A percentile compares a stretch with the other conserved stretches of the same genome.
phyloP scores from a whole-genome alignment of 2,329 filamentous ascomycete species.

The Podosphaera fusca region DNA sequence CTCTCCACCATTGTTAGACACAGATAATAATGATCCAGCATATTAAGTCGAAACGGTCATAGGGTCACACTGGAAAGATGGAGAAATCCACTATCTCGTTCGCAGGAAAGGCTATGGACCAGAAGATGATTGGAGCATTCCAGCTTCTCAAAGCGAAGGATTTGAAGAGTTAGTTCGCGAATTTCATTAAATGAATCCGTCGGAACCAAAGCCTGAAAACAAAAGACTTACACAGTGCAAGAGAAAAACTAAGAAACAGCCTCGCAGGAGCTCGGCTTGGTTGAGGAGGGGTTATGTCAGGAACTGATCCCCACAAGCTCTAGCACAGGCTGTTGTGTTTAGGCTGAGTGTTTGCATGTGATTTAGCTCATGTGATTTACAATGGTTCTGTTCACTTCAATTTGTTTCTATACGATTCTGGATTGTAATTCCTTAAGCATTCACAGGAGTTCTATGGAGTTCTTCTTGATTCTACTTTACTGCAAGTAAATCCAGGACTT shows the following conservation, averaged over 20 bases:
- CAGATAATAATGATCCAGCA: not conserved
- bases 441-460: too few relatives aligned
- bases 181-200: not conserved
- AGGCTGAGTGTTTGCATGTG: too few relatives aligned
- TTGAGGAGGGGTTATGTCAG: not conserved
- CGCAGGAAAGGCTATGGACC: not conserved
- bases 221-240: not conserved
- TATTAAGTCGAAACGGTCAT: not conserved
- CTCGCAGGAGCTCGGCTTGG: not conserved
- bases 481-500: too few relatives aligned
- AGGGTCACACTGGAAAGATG: not conserved
- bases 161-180: not conserved
- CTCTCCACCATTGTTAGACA: not conserved
- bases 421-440: too few relatives aligned
- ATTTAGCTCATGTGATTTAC: too few relatives aligned
- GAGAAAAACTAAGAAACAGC: not conserved
- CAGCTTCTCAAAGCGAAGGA: not conserved
- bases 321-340: too few relatives aligned
- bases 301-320: too few relatives aligned
- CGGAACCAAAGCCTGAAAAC: not conserved
- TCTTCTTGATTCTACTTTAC: too few relatives aligned
- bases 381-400: too few relatives aligned
- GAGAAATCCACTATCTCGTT: not conserved
- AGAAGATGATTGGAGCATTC: not conserved
- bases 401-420: too few relatives aligned